phyloP scores from a whole-genome alignment of 139 green algal species.

The Chlamydomonas eustigma region DNA sequence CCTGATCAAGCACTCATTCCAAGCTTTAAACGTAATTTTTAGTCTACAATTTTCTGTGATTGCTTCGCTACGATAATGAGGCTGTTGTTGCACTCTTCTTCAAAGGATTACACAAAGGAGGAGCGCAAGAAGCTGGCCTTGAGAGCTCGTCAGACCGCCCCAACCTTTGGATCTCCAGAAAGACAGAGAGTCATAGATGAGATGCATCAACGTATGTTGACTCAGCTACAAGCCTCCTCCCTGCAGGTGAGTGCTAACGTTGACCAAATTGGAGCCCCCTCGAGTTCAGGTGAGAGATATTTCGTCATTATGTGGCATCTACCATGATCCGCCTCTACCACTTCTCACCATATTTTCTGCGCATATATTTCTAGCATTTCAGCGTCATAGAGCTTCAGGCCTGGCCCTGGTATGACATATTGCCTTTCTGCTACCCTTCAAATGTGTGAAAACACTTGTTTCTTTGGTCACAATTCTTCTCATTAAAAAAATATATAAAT shows the following conservation, averaged over 20 bases:
- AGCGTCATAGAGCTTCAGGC: not conserved
- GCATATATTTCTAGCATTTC: not conserved
- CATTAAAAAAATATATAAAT: too few species aligned
- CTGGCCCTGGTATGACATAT: too few species aligned
- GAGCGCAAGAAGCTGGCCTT: slow-evolving; percentile 66
- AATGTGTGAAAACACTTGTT: too few species aligned
- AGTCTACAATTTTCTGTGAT: too few species aligned
- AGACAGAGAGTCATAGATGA: slow-evolving; percentile 68
- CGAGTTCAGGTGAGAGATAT: not conserved
- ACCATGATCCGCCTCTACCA: too few species aligned
- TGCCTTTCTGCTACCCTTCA: too few species aligned
- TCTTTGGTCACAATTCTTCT: too few species aligned
- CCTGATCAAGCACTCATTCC: too few species aligned
- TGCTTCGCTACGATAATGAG: too few species aligned
- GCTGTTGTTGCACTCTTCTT: not conserved
- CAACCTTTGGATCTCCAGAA: slow-evolving; percentile 61
- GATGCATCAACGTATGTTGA: slow-evolving; percentile 70
- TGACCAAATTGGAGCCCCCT: too few species aligned
- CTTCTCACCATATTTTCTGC: not conserved
- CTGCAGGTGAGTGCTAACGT: not conserved
- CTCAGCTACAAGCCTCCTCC: not conserved
- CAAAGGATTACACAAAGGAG: slow-evolving; percentile 76
- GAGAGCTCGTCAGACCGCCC: slow-evolving; percentile 48
- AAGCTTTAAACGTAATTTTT: too few species aligned
- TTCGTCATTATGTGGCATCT: too few species aligned